Percentiles rank a stretch among this genome's conserved stretches.
Evolutionary conservation across 2,329 filamentous ascomycete genomes (phyloP).

Genomic region (Neoarthrinium moseri): DNA sequence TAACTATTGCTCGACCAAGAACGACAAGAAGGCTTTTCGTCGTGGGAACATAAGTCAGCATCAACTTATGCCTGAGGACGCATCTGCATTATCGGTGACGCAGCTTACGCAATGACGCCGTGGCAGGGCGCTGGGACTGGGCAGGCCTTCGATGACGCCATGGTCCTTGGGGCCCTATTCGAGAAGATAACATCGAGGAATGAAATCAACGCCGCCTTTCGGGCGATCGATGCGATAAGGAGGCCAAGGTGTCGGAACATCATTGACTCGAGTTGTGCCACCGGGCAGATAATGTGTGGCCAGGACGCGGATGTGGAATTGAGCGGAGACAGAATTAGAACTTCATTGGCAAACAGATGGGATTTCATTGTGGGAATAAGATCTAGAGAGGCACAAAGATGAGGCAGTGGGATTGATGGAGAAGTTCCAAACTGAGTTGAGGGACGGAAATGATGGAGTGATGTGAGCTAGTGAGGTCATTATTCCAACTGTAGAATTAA

Average conservation of each 20-base stretch:
- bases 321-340: slow-evolving; percentile 11
- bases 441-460: no score
- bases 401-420: no score
- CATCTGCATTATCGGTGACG: slow-evolving; percentile 13
- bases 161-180: slow-evolving; percentile 11
- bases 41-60: slow-evolving; percentile 16
- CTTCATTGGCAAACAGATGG: no score
- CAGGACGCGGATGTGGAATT: slow-evolving; percentile 11
- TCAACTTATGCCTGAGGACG: slow-evolving; percentile 9
- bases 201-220: slow-evolving; percentile 11
- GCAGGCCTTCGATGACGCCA: slow-evolving; percentile 14
- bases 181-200: not conserved
- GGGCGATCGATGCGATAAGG: slow-evolving; percentile 10
- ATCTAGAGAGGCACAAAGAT: no score
- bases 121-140: slow-evolving; percentile 16
- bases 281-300: slow-evolving; percentile 12
- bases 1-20: slow-evolving; percentile 14
- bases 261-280: slow-evolving; percentile 12
- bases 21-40: slow-evolving; percentile 12
- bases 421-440: no score
- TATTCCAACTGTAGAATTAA: no score
- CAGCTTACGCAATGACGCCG: slow-evolving; percentile 13
- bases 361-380: no score
- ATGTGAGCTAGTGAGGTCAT: no score
- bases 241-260: slow-evolving; percentile 10